Evolutionary conservation across 2,329 filamentous ascomycete species (phyloP), one percentile per base, ranked within the genome.

Genomic region (Sordariomycetes sp.): DNA sequence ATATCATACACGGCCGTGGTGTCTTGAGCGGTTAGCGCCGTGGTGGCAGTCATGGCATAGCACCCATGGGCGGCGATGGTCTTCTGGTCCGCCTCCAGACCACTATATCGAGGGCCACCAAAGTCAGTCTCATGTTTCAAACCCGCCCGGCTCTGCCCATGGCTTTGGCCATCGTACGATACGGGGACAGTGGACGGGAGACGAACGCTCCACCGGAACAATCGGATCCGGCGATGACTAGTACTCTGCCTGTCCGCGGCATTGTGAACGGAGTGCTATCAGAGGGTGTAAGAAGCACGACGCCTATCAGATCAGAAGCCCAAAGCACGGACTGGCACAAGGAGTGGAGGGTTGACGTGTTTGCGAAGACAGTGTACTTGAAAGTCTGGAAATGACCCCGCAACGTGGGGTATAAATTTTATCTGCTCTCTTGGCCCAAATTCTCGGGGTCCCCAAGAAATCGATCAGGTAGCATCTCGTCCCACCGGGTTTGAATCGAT

Each of bases 21-120:
- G 72, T 97, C 96, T 69, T 97, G 94, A 18, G 90, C 92, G n/a
- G 94, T 99, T 67, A 99, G 76, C 22, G 93, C 93, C 16, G 93
- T 95, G 11, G 93, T 97, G 24, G 92, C 90, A 55, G 93, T 97
- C 85, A 97, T 95, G 60, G 90, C 91, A 78, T 97, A 97, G 74
- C 89, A 94, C 60, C 88, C 86, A 80, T 97, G 91, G 20, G 89
- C 90, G 52, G 91, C 88, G 61, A 96, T 87, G 61, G 96, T 91
- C 70, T 96, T 96, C 69, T 97, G 92, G 70, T 97, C 93, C 46
- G 93, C 94, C 72, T 99, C 93, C 37, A 99, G 83, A 56, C 93
- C 94, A 59, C 92, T 96, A 66, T 40, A 25, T 16, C 22, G 16
- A 35, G 12, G 34, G n/a, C 20, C 24, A 28, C 7, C 18, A 25